Evolutionary conservation across 2,329 filamentous ascomycete genomes (phyloP), one percentile per base, ranked within the genome.

Genomic region (Davidsoniella eucalypti): DNA sequence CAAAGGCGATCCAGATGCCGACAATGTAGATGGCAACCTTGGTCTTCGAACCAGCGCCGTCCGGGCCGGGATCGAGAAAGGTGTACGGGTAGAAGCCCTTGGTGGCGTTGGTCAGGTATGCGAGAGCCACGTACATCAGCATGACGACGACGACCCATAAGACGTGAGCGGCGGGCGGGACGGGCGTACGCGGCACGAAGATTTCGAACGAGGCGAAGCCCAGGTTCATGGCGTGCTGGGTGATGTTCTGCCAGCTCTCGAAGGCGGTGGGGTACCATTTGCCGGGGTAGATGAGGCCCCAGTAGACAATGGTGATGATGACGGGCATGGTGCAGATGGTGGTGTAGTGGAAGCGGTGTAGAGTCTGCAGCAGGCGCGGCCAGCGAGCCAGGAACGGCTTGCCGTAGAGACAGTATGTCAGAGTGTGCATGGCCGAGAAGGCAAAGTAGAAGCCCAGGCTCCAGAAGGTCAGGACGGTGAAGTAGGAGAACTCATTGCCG

Each of bases 391-490:
- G 71, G 4, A 83, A 69, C 0, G 77, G 66, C 2, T 62, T 60
- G 42, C 73, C 71, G 25, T 65, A 66, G 40, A 66, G 64, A 10
- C 74, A 72, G 65, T 90, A 92, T 44, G 70, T 72, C 48, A 76
- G 66, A 5, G 83, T 87, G 67, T 93, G 85, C 16, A 76, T 55
- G 16, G 81, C 70, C 1, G 82, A 71, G 58, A 80, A 67, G 51
- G 79, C 69, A 61, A 82, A 81, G 69, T 93, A 94, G 66, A 88
- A 90, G 21, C 75, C 79, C 36, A 90, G 66, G 2, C 84, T 84
- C 84, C 84, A 92, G 70, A 82, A 92, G 8, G 82, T 85, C 52
- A 92, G 68, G 59, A 80, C 70, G 25, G 87, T 93, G 68, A 94
- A 93, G 70, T 78, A 93, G 58, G 80, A 85, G 68, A 93, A 92